These are phyloP conservation scores for Cyberlindnera samutprakarnensis DNA, from an alignment of 805 yeast species.

Conservation along the genomic window DNA sequence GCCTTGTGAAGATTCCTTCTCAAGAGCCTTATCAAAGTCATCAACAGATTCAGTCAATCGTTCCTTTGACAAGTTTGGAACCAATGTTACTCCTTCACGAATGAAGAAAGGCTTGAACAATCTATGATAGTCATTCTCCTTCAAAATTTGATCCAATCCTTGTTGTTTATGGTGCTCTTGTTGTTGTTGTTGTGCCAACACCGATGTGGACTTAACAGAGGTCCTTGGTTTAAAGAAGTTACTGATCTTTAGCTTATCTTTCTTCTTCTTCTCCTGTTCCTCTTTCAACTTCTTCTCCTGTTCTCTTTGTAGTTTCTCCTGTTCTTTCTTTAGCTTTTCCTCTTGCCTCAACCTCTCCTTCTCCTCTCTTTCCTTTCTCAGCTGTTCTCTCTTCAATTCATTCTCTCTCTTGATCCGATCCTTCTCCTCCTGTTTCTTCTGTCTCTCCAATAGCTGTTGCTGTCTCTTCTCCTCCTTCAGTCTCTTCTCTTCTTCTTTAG, in stretches of 20 bases:
- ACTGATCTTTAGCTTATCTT: conserved; percentile 23
- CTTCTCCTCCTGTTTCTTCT: conserved; percentile 16
- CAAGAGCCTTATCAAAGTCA: conserved; percentile 8
- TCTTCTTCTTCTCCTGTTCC: conserved; percentile 30
- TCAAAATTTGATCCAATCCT: neutral
- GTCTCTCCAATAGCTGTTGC: conserved; percentile 17
- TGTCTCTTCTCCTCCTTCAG: conserved; percentile 20
- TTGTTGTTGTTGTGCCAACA: no score
- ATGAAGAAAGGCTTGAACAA: conserved; percentile 1
- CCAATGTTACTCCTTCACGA: neutral
- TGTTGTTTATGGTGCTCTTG: no score
- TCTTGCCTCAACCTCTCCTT: conserved; percentile 17
- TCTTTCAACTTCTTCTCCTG: conserved; percentile 24
- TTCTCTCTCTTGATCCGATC: conserved; percentile 15
- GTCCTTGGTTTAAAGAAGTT: conserved; percentile 24
- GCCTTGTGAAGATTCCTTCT: neutral
- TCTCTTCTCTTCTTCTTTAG: conserved; percentile 26
- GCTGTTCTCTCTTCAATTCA: conserved; percentile 26
- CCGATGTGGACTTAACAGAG: conserved; percentile 10
- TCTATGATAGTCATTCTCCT: conserved; percentile 2
- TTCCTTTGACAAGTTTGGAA: neutral
- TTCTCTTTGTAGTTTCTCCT: conserved; percentile 17
- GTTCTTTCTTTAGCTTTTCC: conserved; percentile 16
- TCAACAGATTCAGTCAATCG: conserved; percentile 3
- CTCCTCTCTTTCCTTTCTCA: conserved; percentile 18